Percentiles rank a stretch among this genome's conserved stretches.
phyloP scores from a whole-genome alignment of 2,329 filamentous ascomycete genomes.

The Penicillium sclerotigenum region DNA sequence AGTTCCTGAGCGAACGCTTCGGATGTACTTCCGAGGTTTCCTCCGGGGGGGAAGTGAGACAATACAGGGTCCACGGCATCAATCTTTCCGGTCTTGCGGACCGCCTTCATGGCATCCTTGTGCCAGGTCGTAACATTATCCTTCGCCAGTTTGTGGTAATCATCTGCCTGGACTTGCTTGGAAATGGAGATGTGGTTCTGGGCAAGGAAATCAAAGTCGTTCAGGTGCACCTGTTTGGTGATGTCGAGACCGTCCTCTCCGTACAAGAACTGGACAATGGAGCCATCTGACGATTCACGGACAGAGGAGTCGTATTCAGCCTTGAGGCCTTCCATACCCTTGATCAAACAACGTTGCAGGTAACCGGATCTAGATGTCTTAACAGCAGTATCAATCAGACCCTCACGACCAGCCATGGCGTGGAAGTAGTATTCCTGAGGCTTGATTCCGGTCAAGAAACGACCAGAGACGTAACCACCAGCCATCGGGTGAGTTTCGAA shows the following conservation, averaged over 20 bases:
- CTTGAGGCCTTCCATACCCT: constrained; percentile 93
- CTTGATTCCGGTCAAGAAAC: constrained; percentile 95
- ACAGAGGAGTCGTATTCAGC: constrained; percentile 94
- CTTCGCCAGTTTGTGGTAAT: constrained; percentile 57
- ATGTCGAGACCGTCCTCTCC: constrained; percentile 95
- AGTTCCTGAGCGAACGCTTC: constrained; percentile 76
- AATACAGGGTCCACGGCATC: constrained; percentile 73
- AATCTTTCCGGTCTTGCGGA: constrained; percentile 67
- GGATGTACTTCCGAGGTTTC: constrained; percentile 79
- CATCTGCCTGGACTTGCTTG: constrained; percentile 67
- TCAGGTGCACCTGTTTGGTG: constrained; percentile 87
- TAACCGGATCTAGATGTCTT: constrained; percentile 98
- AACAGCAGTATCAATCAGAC: constrained; percentile 96
- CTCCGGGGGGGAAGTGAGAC: constrained; percentile 69
- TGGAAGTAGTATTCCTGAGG: constrained; percentile 99
- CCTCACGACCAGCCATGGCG: constrained; percentile 98
- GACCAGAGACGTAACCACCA: constrained; percentile 88
- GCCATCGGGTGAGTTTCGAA: constrained; percentile 87
- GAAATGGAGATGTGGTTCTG: constrained; percentile 80
- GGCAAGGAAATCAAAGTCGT: constrained; percentile 84
- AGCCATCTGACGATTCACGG: constrained; percentile 81
- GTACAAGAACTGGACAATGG: constrained; percentile 90
- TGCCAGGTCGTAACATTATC: constrained; percentile 63
- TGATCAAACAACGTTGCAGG: constrained; percentile 93
- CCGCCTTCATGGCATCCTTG: constrained; percentile 71